Evolutionary conservation across 2,329 filamentous ascomycete genomes (phyloP), one percentile per base, ranked within the genome.

Genomic region (Graphilbum fragrans): DNA sequence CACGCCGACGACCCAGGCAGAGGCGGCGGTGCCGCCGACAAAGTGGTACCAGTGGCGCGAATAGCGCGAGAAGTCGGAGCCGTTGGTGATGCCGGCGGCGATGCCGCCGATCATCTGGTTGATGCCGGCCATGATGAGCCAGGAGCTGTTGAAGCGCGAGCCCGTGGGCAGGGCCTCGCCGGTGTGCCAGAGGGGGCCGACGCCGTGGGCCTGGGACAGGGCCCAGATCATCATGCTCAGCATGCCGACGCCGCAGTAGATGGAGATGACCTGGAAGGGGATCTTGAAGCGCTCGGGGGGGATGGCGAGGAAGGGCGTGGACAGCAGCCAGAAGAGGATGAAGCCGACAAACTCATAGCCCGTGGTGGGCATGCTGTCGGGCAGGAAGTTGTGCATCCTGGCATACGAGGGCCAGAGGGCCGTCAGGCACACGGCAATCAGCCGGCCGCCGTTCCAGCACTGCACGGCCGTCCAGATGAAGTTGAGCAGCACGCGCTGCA

Each of bases 181-280:
- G 11, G 34, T 19, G 29, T 34, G 35, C 19, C 37, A 38, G 22
- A 82, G 75, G 32, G 84, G 78, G 27, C 93, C 70, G 3, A 85
- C 75, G 87, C 87, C 94, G 53, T 86, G 81, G 59, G 94, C 12
- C 29, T 17, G 32, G 36, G 35, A 35, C n/a, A 42, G 17, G 11
- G 33, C 32, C 17, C 35, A 18, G 31, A 20, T 16, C 17, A 22
- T 19, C 20, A 18, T 20, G 18, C 32, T 19, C 6, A 42, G 14
- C 29, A 31, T 31, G 29, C 29, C 29, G 14, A 14, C 8, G 29
- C 14, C n/a, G 17, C 25, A 53, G 64, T 65, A 47, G 59, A 49
- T 7, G 66, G 59, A 43, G 70, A 69, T 35, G 70, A 52, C 55
- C 59, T 8, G 6, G 12, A 31, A 70, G 19, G 62, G 55, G 25